These are phyloP conservation scores for Geotrichum candidum DNA, from an alignment of 1,139 yeast species.

Conservation along the genomic window DNA sequence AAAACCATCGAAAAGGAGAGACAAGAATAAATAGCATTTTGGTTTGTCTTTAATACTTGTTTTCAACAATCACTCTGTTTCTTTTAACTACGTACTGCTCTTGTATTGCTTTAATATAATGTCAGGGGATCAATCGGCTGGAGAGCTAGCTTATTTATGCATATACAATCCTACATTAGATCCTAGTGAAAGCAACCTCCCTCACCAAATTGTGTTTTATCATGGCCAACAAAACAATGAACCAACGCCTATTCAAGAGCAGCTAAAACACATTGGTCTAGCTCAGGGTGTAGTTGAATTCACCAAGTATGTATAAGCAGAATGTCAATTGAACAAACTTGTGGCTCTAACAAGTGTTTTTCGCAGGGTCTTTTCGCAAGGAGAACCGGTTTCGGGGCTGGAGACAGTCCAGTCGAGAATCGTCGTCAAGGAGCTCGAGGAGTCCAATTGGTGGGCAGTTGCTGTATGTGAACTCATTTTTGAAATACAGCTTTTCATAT, in stretches of 20 bases:
- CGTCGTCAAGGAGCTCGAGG: constrained; percentile 26
- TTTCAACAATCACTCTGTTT: neutral
- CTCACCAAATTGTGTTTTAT: constrained; percentile 30
- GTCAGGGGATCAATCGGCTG: constrained; percentile 13
- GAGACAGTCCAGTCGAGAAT: constrained; percentile 28
- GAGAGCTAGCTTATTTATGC: constrained; percentile 26
- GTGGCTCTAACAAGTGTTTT: neutral
- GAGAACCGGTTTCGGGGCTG: constrained; percentile 25
- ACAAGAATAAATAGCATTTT: neutral
- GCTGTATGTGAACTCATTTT: constrained; percentile 20
- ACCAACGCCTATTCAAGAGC: constrained; percentile 21
- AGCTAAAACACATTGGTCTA: constrained; percentile 29
- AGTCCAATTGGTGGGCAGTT: constrained; percentile 29
- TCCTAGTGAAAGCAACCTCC: constrained; percentile 23
- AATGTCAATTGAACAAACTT: neutral
- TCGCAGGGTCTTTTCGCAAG: constrained; percentile 26
- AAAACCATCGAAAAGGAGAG: neutral
- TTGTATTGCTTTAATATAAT: neutral
- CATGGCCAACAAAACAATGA: constrained; percentile 21
- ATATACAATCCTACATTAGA: constrained; percentile 33
- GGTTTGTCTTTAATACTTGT: neutral
- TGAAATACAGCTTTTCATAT: neutral
- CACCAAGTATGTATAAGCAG: constrained; percentile 16
- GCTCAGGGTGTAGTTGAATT: constrained; percentile 33
- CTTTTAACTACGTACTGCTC: neutral